A percentile compares a stretch with the other conserved stretches of the same genome.
Conservation (phyloP, 495 filamentous ascomycete species). For the Copromyces sp. region DNA sequence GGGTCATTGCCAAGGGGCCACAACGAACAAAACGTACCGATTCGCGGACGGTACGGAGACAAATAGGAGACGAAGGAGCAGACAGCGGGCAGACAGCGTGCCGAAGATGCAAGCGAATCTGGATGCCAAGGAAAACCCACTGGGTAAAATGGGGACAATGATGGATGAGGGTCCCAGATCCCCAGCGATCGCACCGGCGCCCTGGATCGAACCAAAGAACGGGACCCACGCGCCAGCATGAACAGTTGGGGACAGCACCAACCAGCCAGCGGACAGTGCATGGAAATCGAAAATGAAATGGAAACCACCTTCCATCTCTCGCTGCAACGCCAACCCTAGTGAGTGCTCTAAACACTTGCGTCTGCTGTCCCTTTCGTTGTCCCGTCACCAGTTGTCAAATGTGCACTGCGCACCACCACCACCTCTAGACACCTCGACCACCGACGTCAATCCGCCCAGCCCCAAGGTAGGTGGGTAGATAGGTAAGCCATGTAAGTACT, state of each 20-base stretch:
- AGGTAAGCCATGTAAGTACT: not conserved
- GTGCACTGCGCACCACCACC: not conserved
- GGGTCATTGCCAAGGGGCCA: not conserved
- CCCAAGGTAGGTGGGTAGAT: not conserved
- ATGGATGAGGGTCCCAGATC: not conserved
- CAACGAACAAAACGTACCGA: not conserved
- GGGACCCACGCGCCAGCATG: constrained; percentile 1
- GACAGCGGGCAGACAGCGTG: not conserved
- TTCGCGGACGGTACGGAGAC: not conserved
- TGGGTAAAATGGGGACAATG: not conserved
- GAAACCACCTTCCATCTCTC: not conserved
- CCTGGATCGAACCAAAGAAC: constrained; percentile 8
- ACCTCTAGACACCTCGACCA: not conserved
- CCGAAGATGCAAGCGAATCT: constrained; percentile 1
- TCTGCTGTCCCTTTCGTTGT: not conserved
- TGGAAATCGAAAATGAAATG: not conserved
- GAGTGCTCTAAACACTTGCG: not conserved
- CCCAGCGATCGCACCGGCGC: not conserved
- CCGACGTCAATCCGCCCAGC: not conserved
- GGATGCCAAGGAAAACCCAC: constrained; percentile 1
- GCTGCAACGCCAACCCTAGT: not conserved
- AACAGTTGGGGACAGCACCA: not conserved
- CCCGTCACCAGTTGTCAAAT: not conserved
- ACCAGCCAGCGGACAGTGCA: not conserved
- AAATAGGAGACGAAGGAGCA: not conserved